Evolutionary conservation across 805 yeast genomes (phyloP).

Genomic region (Lachancea waltii): DNA sequence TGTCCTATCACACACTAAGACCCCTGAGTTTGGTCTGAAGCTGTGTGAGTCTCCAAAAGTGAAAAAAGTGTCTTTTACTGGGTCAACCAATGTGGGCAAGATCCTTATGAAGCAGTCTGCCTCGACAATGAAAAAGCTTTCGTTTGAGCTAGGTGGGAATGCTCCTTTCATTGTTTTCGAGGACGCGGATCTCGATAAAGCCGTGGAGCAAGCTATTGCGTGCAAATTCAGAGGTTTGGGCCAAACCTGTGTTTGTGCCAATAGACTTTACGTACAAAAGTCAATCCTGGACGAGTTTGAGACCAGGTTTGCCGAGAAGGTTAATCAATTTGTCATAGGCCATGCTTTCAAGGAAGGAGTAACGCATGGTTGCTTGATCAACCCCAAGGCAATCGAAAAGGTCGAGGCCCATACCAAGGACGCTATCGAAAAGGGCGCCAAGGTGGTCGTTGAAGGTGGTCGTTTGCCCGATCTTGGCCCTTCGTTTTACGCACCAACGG

Average conservation of each 20-base stretch:
- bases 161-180: constrained; percentile 58
- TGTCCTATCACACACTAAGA: constrained; percentile 42
- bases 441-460: constrained; percentile 46
- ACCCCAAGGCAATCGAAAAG: constrained; percentile 43
- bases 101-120: constrained; percentile 52
- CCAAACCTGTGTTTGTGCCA: constrained; percentile 62
- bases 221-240: constrained; percentile 58
- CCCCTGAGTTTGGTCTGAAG: constrained; percentile 48
- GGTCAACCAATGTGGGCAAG: constrained; percentile 58
- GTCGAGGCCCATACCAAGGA: constrained; percentile 49
- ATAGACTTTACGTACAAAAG: constrained; percentile 50
- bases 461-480: constrained; percentile 43
- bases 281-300: constrained; percentile 45
- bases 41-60: constrained; percentile 44
- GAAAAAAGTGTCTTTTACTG: constrained; percentile 57
- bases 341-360: constrained; percentile 46
- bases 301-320: constrained; percentile 39
- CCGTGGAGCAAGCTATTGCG: constrained; percentile 46
- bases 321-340: constrained; percentile 45
- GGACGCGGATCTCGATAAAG: constrained; percentile 52
- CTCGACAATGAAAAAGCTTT: constrained; percentile 50
- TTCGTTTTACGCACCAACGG: constrained; percentile 49
- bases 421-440: constrained; percentile 51
- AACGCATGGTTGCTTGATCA: constrained; percentile 55
- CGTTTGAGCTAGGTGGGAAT: constrained; percentile 63